phyloP scores from a whole-genome alignment of 2,329 filamentous ascomycete species.

The Xylaria sp. region DNA sequence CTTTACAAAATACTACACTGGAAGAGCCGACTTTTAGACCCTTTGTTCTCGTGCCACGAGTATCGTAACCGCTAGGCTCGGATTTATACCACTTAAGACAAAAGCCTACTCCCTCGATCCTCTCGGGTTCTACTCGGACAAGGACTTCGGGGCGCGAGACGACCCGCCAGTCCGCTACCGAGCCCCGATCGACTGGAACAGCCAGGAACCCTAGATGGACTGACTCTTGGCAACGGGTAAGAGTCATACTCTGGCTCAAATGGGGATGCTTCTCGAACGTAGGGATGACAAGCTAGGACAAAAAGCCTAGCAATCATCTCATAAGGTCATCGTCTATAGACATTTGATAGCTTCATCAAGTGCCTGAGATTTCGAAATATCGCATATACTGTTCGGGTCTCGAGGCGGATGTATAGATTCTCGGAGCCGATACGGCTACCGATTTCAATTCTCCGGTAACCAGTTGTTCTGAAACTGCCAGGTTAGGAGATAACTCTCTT shows the following conservation, averaged over 20 bases:
- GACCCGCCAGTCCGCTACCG: slow-evolving; percentile 40
- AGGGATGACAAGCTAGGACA: slow-evolving; percentile 15
- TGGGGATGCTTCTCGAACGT: slow-evolving; percentile 18
- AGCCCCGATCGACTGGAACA: slow-evolving; percentile 35
- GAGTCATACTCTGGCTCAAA: slow-evolving; percentile 28
- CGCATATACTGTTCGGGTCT: not conserved
- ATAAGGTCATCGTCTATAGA: slow-evolving; percentile 4
- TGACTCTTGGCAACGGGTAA: slow-evolving; percentile 28
- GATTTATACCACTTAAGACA: not conserved
- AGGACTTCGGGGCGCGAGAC: slow-evolving; percentile 39
- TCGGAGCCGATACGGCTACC: slow-evolving; percentile 23
- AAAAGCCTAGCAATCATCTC: slow-evolving; percentile 17
- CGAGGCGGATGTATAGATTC: not conserved
- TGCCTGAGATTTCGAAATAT: not conserved
- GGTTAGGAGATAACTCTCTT: not conserved
- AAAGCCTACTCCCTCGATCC: slow-evolving; percentile 4
- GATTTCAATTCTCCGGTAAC: not conserved
- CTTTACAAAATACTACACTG: not conserved
- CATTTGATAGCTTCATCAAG: slow-evolving; percentile 8
- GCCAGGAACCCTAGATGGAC: slow-evolving; percentile 29
- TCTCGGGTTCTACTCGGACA: slow-evolving; percentile 32
- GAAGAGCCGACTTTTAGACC: not conserved
- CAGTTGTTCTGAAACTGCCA: not conserved
- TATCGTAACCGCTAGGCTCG: not conserved
- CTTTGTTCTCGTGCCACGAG: slow-evolving; percentile 6